A percentile compares a stretch with the other conserved stretches of the same genome.
Evolutionary conservation across 768 basidiomycete species (phyloP).

Genomic region (Xerocomus potaroensis): DNA sequence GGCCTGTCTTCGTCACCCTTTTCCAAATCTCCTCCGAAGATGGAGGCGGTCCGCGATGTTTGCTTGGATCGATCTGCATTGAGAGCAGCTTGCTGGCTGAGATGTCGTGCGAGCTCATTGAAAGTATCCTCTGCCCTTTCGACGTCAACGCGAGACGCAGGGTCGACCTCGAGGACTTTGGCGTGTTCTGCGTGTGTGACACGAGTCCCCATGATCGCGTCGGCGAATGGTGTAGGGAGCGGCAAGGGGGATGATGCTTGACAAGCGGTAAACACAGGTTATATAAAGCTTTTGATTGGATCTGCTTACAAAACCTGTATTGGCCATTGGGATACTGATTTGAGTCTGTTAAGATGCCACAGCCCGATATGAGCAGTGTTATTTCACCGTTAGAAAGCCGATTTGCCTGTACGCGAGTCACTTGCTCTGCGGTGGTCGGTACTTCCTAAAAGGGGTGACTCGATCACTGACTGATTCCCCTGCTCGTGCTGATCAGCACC

Average conservation of each 20-base stretch:
- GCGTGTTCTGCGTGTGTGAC: conserved; percentile 8
- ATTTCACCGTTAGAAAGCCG: neutral
- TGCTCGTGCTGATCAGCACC: neutral
- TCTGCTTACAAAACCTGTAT: conserved; percentile 15
- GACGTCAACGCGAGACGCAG: conserved; percentile 43
- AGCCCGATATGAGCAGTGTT: neutral
- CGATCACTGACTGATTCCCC: neutral
- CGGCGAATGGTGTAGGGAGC: neutral
- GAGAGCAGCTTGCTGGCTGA: conserved; percentile 14
- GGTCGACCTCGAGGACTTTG: conserved; percentile 20
- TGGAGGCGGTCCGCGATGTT: conserved; percentile 20
- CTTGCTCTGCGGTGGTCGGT: neutral
- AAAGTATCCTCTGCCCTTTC: conserved; percentile 48
- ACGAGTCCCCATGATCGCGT: conserved; percentile 8
- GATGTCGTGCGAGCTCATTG: conserved; percentile 46
- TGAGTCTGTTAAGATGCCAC: neutral
- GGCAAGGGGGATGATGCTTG: neutral
- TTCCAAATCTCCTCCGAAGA: conserved; percentile 35
- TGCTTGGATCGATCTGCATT: conserved; percentile 11
- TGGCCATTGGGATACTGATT: neutral
- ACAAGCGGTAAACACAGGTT: neutral
- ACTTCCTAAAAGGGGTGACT: neutral
- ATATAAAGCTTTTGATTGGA: conserved; percentile 9
- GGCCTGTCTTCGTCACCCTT: conserved; percentile 37
- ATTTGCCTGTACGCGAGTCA: too few species aligned